phyloP scores from a whole-genome alignment of 2,329 filamentous ascomycete genomes.

The Apiospora phragmitis region DNA sequence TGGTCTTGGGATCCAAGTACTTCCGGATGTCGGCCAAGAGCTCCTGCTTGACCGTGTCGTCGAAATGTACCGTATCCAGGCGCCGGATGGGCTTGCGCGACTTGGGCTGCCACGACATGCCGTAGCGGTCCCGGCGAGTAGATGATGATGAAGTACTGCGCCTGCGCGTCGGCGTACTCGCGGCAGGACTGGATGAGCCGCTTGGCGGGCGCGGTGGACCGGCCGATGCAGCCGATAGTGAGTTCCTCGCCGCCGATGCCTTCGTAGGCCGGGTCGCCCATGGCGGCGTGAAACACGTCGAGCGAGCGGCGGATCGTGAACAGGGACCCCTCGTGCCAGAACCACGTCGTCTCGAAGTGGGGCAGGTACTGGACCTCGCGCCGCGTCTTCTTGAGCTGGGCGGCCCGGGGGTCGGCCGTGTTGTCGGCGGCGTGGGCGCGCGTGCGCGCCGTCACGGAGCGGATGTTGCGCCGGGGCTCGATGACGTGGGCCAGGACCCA shows the following conservation, averaged over 20 bases:
- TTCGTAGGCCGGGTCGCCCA: conserved; percentile 44
- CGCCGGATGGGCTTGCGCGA: conserved; percentile 49
- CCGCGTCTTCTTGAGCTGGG: conserved; percentile 41
- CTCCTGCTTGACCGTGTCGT: conserved; percentile 44
- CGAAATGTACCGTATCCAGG: conserved; percentile 53
- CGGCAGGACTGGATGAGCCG: conserved; percentile 46
- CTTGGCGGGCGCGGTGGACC: conserved; percentile 51
- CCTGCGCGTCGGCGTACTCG: conserved; percentile 47
- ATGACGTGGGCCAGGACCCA: conserved; percentile 44
- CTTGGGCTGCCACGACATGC: conserved; percentile 49
- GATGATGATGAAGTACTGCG: conserved; percentile 52
- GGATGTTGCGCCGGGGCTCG: conserved; percentile 36
- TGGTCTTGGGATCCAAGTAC: conserved; percentile 47
- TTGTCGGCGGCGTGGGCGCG: conserved; percentile 25
- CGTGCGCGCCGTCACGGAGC: conserved; percentile 46
- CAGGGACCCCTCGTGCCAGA: conserved; percentile 48
- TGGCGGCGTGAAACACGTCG: conserved; percentile 36
- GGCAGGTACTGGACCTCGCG: conserved; percentile 45
- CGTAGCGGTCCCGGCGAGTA: conserved; percentile 46
- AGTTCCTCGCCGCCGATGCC: conserved; percentile 48
- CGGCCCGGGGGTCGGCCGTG: conserved; percentile 35
- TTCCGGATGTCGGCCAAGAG: conserved; percentile 52
- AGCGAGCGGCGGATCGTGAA: conserved; percentile 46
- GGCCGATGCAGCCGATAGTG: conserved; percentile 50
- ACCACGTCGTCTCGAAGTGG: conserved; percentile 46